Base-by-base conservation (phyloP, 441 rosid genomes). In the Pelargonium citronellum region DNA sequence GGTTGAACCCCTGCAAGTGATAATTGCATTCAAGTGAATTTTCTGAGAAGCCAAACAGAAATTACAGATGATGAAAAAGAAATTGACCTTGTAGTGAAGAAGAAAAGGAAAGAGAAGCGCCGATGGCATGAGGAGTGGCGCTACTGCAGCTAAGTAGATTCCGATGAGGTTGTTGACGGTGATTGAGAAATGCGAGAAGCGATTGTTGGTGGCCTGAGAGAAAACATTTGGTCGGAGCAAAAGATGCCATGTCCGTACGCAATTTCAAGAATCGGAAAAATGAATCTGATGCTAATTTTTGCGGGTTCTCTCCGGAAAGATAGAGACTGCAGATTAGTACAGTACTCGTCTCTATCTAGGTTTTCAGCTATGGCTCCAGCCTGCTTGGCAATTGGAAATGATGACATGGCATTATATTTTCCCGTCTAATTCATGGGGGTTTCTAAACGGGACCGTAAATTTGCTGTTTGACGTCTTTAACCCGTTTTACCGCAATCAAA, bases 1-100 rank as follows among this genome's bases (percentile, higher is more conserved):
- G 79, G 53, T 4, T 73, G 76, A 78, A 82, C 77, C 1, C 80
- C 92, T 85, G 67, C 13, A n/a, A n/a, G n/a, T n/a, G n/a, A n/a
- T n/a, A n/a, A n/a, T n/a, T n/a, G n/a, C n/a, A n/a, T 47, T 53
- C 60, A 3, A 53, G 60, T 53, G 5, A 53, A 53, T 15, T 53
- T 53, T 53, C 60, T 4, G 60, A 53, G 8, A 53, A 53, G 19
- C 60, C 60, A 53, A 53, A 53, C 60, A 19, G n/a, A 24, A 2
- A 41, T 1, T 9, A 44, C 24, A 7, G 16, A 20, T 0, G 2
- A 39, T 4, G 43, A 66, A 16, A 17, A 27, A n/a, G 9, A 57
- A 55, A 30, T n/a, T 13, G 24, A 72, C 73, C 75, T 64, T 39
- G 69, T n/a, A 53, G 5, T 16, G 73, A 64, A 13, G 73, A 64